These are phyloP conservation scores for Alternaria metachromatica DNA, from an alignment of 2,329 filamentous ascomycete species.

Conservation along the genomic window DNA sequence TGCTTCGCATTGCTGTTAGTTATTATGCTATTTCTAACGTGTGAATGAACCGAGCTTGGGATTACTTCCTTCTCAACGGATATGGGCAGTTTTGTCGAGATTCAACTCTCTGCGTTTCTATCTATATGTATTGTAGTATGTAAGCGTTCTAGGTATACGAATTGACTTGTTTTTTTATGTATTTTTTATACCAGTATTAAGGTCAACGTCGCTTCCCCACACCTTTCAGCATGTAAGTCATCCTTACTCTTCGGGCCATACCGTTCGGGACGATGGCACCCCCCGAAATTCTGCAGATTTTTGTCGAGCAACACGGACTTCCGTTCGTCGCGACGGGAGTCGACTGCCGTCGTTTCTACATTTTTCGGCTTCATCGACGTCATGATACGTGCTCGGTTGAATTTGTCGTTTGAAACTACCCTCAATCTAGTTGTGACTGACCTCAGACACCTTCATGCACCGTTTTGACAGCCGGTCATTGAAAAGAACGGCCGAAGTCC, in stretches of 20 bases:
- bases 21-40: not conserved
- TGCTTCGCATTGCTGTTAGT: not conserved
- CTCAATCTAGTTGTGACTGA: not conserved
- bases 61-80: not conserved
- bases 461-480: no score
- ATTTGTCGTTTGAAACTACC: not conserved
- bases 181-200: no score
- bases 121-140: not conserved
- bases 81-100: not conserved
- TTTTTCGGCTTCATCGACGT: not conserved
- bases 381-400: not conserved
- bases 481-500: not conserved
- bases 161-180: no score
- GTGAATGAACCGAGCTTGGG: not conserved
- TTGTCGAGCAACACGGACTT: not conserved
- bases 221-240: not conserved
- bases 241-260: not conserved
- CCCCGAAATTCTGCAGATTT: no score
- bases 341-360: not conserved
- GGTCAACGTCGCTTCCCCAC: not conserved
- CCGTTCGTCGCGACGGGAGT: not conserved
- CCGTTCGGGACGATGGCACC: no score
- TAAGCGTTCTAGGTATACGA: not conserved
- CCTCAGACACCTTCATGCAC: not conserved
- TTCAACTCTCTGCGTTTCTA: not conserved